Evolutionary conservation across 169 alveolate species (phyloP).

Genomic region (Eimeria falciformis): DNA sequence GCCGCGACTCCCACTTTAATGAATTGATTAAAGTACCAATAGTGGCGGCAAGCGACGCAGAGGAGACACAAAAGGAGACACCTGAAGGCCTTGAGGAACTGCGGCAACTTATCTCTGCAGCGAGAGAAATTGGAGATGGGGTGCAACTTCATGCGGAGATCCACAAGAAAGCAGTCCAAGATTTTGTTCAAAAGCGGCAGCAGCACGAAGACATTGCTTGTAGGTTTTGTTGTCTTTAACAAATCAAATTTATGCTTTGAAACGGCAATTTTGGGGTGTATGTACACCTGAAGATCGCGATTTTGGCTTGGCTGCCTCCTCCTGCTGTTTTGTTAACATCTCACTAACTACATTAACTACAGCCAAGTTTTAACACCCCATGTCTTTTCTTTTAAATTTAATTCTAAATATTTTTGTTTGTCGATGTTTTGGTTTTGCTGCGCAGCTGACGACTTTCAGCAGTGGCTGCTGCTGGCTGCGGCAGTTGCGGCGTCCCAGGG

Average conservation of each 20-base stretch:
- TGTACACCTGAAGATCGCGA: no score
- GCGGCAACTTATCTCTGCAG: conserved; percentile 18
- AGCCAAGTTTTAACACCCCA: no score
- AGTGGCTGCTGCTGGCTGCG: conserved; percentile 1
- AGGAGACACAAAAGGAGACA: neutral
- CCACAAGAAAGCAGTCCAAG: neutral
- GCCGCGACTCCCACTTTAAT: neutral
- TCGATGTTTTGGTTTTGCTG: neutral
- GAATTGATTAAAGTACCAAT: neutral
- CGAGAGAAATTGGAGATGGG: neutral
- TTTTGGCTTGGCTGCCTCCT: no score
- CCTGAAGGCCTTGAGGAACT: neutral
- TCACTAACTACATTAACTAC: no score
- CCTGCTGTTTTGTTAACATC: no score
- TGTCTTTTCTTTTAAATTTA: no score
- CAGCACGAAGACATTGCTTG: neutral
- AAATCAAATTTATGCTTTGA: no score
- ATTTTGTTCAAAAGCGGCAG: neutral
- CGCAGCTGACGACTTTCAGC: conserved; percentile 21
- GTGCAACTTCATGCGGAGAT: neutral
- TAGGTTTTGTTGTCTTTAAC: neutral
- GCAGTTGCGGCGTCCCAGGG: conserved; percentile 25
- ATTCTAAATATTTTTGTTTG: no score
- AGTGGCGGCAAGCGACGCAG: neutral
- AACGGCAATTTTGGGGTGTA: no score